Percentiles rank a stretch among this genome's conserved stretches.
phyloP scores from a whole-genome alignment of 768 basidiomycete genomes.

The Lepiota subincarnata region DNA sequence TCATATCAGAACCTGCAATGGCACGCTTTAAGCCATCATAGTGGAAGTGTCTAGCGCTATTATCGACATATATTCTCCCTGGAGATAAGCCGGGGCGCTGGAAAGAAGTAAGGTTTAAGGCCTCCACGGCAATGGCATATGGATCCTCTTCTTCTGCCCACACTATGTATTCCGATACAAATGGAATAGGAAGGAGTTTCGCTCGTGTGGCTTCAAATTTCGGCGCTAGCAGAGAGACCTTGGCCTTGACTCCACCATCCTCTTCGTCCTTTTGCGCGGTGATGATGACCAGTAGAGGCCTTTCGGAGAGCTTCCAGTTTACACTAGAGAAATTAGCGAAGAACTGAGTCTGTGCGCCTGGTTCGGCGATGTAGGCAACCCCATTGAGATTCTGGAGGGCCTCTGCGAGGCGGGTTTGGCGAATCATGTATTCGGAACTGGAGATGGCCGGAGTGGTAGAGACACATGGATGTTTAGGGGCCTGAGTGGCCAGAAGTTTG shows the following conservation, averaged over 20 bases:
- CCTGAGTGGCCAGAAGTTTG: constrained; percentile 24
- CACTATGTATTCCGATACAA: constrained; percentile 38
- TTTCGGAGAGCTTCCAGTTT: constrained; percentile 72
- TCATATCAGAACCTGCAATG: constrained; percentile 21
- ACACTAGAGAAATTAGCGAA: constrained; percentile 65
- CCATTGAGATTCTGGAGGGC: constrained; percentile 46
- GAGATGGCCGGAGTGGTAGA: constrained; percentile 39
- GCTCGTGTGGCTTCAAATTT: constrained; percentile 75
- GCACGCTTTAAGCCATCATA: constrained; percentile 56
- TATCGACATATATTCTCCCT: constrained; percentile 56
- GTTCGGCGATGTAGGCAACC: constrained; percentile 75
- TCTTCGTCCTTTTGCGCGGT: constrained; percentile 29
- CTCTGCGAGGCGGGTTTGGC: constrained; percentile 53
- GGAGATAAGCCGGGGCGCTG: background rate
- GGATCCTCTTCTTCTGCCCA: constrained; percentile 72
- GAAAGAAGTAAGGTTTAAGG: constrained; percentile 17
- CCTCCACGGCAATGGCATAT: constrained; percentile 43
- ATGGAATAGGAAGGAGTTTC: constrained; percentile 51
- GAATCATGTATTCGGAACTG: constrained; percentile 38
- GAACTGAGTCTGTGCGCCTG: constrained; percentile 66
- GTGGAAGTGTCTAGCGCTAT: constrained; percentile 56
- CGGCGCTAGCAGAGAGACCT: constrained; percentile 66
- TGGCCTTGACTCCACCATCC: constrained; percentile 27
- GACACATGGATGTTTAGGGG: constrained; percentile 20
- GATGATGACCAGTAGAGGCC: constrained; percentile 70